These are phyloP conservation scores for Lentinula edodes DNA, from an alignment of 768 basidiomycete species.

Conservation along the genomic window DNA sequence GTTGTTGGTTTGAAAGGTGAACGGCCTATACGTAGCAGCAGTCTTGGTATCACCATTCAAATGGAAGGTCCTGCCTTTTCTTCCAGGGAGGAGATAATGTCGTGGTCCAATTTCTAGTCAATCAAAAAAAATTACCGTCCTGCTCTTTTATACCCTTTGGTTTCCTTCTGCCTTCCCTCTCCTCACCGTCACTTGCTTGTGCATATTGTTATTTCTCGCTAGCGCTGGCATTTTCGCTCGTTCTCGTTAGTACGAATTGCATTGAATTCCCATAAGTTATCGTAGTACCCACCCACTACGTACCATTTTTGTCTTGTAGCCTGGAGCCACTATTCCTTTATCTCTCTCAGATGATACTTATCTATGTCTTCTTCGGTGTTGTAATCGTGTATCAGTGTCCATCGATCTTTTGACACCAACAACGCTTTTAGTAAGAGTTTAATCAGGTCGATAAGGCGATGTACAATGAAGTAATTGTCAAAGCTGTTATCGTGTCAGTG, in stretches of 20 bases:
- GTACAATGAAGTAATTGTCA: too few relatives aligned
- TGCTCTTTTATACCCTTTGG: background rate
- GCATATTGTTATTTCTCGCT: background rate
- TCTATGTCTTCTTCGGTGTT: background rate
- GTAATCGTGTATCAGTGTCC: background rate
- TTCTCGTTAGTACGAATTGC: background rate
- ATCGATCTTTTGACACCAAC: too few relatives aligned
- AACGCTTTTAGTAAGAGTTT: too few relatives aligned
- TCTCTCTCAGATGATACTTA: background rate
- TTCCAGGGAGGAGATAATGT: constrained; percentile 47
- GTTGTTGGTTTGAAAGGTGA: constrained; percentile 53
- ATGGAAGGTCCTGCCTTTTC: constrained; percentile 33
- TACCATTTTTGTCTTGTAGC: background rate
- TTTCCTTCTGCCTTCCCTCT: background rate
- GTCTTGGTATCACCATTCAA: constrained; percentile 60
- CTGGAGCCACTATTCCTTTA: background rate
- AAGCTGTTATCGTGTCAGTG: too few relatives aligned
- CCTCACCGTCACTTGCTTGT: background rate
- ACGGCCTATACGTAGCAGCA: constrained; percentile 58
- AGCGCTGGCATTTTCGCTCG: background rate
- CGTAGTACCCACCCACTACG: too few relatives aligned
- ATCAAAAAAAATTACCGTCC: background rate
- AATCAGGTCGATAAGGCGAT: too few relatives aligned
- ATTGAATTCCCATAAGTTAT: background rate
- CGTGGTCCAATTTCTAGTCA: constrained; percentile 65